Percentiles rank a stretch among this genome's conserved stretches.
Evolutionary conservation across 176 grass and related monocot species (phyloP).

Genomic region (Themeda triandra): DNA sequence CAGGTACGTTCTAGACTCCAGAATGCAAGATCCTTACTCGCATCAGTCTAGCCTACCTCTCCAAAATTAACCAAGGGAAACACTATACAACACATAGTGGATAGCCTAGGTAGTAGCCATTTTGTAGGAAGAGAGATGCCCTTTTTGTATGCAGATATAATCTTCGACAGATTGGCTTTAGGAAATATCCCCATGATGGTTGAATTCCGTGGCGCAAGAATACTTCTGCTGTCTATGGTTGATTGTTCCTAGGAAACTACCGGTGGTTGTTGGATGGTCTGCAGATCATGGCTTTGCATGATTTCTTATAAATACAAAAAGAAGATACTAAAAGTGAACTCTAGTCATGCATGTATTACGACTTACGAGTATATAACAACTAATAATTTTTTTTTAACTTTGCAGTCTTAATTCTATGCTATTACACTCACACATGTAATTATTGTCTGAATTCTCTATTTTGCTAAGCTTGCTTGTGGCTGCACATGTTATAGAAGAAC

Average conservation of each 20-base stretch:
- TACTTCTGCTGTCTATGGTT: not conserved
- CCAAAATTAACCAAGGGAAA: not conserved
- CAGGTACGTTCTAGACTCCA: not conserved
- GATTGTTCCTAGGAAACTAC: not conserved
- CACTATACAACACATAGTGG: not conserved
- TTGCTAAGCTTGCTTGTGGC: not conserved
- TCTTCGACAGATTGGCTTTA: not conserved
- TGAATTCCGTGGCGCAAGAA: not conserved
- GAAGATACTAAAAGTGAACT: not conserved
- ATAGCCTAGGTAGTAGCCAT: not conserved
- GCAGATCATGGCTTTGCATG: not conserved
- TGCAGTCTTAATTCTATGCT: no score
- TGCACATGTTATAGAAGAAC: not conserved
- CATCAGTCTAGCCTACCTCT: not conserved
- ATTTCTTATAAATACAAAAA: not conserved
- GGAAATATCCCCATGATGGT: not conserved
- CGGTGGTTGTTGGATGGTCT: not conserved
- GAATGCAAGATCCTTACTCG: not conserved
- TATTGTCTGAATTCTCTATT: not conserved
- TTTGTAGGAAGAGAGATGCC: not conserved
- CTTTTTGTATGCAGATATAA: constrained; percentile 3
- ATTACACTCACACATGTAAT: not conserved
- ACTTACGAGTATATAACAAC: not conserved
- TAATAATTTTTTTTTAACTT: no score
- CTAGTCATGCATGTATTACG: not conserved